Conservation (phyloP, 164 flowering plant genomes). For the Vitis labrusca region DNA sequence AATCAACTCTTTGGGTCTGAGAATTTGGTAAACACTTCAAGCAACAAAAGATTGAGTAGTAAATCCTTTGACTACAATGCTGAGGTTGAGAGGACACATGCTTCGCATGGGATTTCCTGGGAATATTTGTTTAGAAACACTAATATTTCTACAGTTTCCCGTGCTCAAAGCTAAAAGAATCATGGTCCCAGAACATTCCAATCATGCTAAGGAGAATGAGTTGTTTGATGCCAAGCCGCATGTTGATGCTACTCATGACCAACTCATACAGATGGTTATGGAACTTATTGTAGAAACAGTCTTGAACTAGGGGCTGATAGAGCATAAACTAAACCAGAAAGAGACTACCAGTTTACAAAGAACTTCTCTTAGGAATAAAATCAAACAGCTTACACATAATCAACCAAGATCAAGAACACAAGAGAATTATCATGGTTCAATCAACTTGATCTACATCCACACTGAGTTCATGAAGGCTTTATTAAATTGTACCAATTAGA, state of each 20-base stretch:
- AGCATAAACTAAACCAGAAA: too few relatives aligned
- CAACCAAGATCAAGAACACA: too few relatives aligned
- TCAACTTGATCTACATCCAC: too few relatives aligned
- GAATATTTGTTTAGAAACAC: constrained; percentile 33
- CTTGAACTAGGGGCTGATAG: too few relatives aligned
- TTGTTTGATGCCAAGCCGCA: constrained; percentile 13
- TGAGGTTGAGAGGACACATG: constrained; percentile 31
- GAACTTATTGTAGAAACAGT: constrained; percentile 33
- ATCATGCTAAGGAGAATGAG: constrained; percentile 44
- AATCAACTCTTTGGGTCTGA: constrained; percentile 38
- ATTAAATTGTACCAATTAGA: too few relatives aligned
- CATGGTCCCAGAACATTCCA: constrained; percentile 28
- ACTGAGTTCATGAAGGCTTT: too few relatives aligned
- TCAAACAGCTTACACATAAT: too few relatives aligned
- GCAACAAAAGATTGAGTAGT: constrained; percentile 28
- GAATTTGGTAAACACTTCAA: constrained; percentile 25
- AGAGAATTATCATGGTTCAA: too few relatives aligned
- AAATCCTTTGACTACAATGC: constrained; percentile 24
- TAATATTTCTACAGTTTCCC: constrained; percentile 40
- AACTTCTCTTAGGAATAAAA: too few relatives aligned
- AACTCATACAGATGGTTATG: constrained; percentile 58
- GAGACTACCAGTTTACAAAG: too few relatives aligned
- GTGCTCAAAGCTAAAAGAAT: constrained; percentile 41
- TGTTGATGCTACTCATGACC: constrained; percentile 36
- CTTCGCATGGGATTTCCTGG: constrained; percentile 14